These are phyloP conservation scores for Penicillium canescens DNA, from an alignment of 495 filamentous ascomycete species.

Conservation along the genomic window DNA sequence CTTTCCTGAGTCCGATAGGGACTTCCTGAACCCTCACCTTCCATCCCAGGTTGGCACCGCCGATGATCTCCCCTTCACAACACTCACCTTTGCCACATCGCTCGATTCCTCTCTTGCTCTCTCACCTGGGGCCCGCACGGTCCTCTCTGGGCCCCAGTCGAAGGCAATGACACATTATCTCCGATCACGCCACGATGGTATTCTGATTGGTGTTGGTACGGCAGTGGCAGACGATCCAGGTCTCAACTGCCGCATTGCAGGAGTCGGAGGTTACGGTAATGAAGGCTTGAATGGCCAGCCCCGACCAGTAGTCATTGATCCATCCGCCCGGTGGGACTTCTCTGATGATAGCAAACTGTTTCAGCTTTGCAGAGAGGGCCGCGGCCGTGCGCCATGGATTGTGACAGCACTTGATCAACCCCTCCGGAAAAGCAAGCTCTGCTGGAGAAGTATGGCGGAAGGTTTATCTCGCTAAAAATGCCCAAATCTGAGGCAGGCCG, in stretches of 20 bases:
- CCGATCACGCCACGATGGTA: constrained; percentile 77
- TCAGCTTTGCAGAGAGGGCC: constrained; percentile 56
- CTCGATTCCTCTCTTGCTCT: constrained; percentile 77
- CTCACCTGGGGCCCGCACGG: constrained; percentile 70
- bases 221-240: constrained; percentile 81
- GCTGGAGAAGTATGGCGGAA: constrained; percentile 47
- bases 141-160: constrained; percentile 75
- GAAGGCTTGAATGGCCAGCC: constrained; percentile 59
- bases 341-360: constrained; percentile 61
- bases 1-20: constrained; percentile 37
- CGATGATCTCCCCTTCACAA: constrained; percentile 50
- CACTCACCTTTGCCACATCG: constrained; percentile 88
- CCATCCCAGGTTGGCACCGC: constrained; percentile 26
- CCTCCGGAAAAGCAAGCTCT: constrained; percentile 29
- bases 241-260: constrained; percentile 72
- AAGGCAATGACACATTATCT: constrained; percentile 95
- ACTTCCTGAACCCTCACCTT: constrained; percentile 47
- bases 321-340: constrained; percentile 65
- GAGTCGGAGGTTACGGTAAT: constrained; percentile 51
- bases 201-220: constrained; percentile 85
- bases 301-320: constrained; percentile 78
- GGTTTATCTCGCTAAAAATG: constrained; percentile 38
- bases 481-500: constrained; percentile 6
- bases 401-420: constrained; percentile 44
- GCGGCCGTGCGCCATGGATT: constrained; percentile 70